Evolutionary conservation across 2,329 filamentous ascomycete genomes (phyloP), one percentile per base, ranked within the genome.

Genomic region (Paracoccidioides brasiliensis): DNA sequence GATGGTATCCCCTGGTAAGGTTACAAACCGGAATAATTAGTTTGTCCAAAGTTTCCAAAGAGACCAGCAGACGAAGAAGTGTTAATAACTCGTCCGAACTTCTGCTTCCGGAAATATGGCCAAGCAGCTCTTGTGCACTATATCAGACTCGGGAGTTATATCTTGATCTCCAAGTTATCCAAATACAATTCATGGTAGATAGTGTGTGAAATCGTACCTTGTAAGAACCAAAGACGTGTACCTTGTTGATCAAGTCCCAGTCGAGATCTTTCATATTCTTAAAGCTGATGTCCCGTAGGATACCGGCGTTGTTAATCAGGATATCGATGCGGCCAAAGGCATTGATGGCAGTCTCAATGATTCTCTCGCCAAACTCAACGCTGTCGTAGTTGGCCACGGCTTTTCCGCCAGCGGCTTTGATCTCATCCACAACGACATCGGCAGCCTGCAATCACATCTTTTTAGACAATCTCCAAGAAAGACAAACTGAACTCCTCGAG

Each of bases 251-350:
- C 63, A 96, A 76, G 70, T 98, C 91, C 93, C 93, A 98, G 72
- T 98, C 93, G 69, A 86, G 75, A 71, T 98, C 93, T 72, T 86
- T 93, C 82, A 97, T 94, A 76, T 97, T 97, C 81, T 95, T 95
- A 78, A 98, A 97, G 80, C 88, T 91, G 69, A 97, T 73, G 75
- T 97, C 90, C 59, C 91, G 86, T 58, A 95, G 80, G 68, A 97
- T 97, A 67, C 93, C 91, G 59, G 93, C 93, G 70, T 97, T 98
- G 80, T 98, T 98, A 75, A 98, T 85, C 65, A 98, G 84, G 61
- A 98, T 78, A 72, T 98, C 91, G 73, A 98, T 82, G 66, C 91
- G 88, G 63, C 74, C 74, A 56, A 76, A 77, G 59, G 66, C 67
- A 64, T 75, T 72, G 60, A 77, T 74, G 38, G 74, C 74, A 14